Evolutionary conservation across 768 basidiomycete species (phyloP), one percentile per base, ranked within the genome.

Genomic region (Amanita fuliginea): DNA sequence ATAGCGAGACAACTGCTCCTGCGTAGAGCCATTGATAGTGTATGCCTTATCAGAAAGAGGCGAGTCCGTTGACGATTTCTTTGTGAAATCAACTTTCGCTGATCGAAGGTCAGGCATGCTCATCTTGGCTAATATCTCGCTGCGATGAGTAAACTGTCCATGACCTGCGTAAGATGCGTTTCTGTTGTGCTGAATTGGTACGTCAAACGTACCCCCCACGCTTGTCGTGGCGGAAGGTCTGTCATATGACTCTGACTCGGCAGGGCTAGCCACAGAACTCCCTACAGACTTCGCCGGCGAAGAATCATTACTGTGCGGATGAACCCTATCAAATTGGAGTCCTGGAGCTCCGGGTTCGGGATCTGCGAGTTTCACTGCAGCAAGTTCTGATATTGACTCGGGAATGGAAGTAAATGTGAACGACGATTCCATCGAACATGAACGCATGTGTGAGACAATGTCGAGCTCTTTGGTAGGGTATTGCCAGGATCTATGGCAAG

Each of bases 91-190:
- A 34, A 74, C 59, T 41, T 70, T 75, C 26, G 72, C 67, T 13
- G 66, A 77, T 22, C 86, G 76, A 42, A 95, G 68, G 59, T 96
- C 91, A 6, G 93, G 92, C 50, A 95, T 71, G 51, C 89, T 92
- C 65, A 93, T 88, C 70, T 90, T 93, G 30, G 71, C 70, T 2
- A 65, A 57, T 26, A 81, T 60, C 26, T 65, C 67, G 42, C 61
- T 59, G 47, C 66, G 68, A 33, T 60, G 61, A 52, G 67, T 60
- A 53, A 55, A 65, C 53, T 57, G 67, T 49, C 51, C 66, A 54
- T 62, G 72, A 36, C 59, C 69, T 47, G 67, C 74, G 56, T 71
- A 70, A 10, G 80, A 79, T 53, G 79, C 70, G 59, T 75, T 71
- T 26, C 76, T 69, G 35, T 64, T 67, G 57, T 77, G 79, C 42